These are phyloP conservation scores for Ogataea dorogensis DNA, from an alignment of 805 yeast species.

Conservation along the genomic window DNA sequence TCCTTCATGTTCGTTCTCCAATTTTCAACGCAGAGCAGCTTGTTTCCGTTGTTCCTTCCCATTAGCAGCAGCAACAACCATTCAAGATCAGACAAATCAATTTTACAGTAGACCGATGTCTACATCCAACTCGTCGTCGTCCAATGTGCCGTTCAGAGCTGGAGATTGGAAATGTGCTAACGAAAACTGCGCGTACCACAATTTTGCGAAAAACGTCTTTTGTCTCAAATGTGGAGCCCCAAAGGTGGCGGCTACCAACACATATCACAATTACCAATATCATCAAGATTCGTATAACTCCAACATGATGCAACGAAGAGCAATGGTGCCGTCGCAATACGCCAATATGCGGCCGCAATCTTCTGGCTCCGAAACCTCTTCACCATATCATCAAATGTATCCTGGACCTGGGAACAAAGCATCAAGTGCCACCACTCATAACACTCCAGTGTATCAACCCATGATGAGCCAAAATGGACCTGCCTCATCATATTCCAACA, in stretches of 20 bases:
- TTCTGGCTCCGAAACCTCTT: conserved; percentile 8
- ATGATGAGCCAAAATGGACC: conserved; percentile 13
- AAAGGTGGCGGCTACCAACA: conserved; percentile 31
- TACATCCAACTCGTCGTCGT: conserved; percentile 22
- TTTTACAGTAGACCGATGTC: conserved; percentile 18
- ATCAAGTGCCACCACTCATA: conserved; percentile 12
- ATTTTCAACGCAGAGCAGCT: conserved; percentile 90
- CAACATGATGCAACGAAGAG: conserved; percentile 5
- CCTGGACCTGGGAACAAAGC: too few relatives aligned
- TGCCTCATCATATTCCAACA: conserved; percentile 15
- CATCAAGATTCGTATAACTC: conserved; percentile 6
- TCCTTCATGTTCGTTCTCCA: conserved; percentile 92
- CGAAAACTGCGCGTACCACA: conserved; percentile 80
- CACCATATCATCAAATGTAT: conserved; percentile 2
- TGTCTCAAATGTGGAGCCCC: conserved; percentile 89
- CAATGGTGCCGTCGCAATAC: conserved; percentile 9
- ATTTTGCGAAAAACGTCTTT: conserved; percentile 84
- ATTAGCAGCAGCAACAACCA: conserved; percentile 66
- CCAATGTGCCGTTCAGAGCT: conserved; percentile 87
- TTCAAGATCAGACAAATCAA: conserved; percentile 49
- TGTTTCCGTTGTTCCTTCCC: conserved; percentile 93
- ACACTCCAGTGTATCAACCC: conserved; percentile 24
- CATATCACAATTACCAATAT: conserved; percentile 4
- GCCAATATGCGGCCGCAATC: conserved; percentile 11
- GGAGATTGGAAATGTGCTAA: conserved; percentile 94